Base-by-base conservation (phyloP, 768 basidiomycete genomes). In the Hypholoma fasciculare region DNA sequence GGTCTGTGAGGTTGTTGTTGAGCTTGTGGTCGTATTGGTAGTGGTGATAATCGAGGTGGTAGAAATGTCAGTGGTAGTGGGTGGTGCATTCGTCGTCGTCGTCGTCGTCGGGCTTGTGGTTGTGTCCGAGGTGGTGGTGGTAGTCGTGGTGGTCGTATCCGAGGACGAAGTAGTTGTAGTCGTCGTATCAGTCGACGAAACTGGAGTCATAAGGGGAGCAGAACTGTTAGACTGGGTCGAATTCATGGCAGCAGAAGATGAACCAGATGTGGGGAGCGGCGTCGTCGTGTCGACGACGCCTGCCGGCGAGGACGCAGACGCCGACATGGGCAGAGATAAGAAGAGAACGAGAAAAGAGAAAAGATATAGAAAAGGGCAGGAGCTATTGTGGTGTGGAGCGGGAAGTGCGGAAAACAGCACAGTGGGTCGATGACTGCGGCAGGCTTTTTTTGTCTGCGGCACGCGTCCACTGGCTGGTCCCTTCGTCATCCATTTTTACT, bases 11-110 rank as follows among this genome's bases (percentile, higher is more conserved):
- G 13, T 49, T 23, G 51, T 37, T 11, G 49, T n/a, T 42, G 59
- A 23, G 26, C 17, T 26, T 19, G 58, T 47, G 16, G 61, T 51
- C 2, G 56, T 26, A 20, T 23, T n/a, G 17, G 57, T 46, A 36
- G 48, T 30, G n/a, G 57, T 44, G 34, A 43, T 44, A 36, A 43
- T 59, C 26, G 47, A 26, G 20, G 59, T 36, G 13, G 59, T 12
- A 9, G 61, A 13, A 8, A 56, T 38, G 9, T 27, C 23, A 11
- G 48, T 34, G 6, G 56, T 40, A n/a, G n/a, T 54, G 6, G 23
- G 54, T 47, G 14, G 27, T 30, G 0, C 36, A 46, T 7, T 23
- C 4, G 19, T 19, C 7, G 43, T 54, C 30, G 52, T 30, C n/a
- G 27, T 34, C 27, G 23, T 54, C 14, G 51, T 52, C 11, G 17